Base-by-base conservation (phyloP, 192 early-diverging fungal genomes). In the Irineochytrium annulatum region DNA sequence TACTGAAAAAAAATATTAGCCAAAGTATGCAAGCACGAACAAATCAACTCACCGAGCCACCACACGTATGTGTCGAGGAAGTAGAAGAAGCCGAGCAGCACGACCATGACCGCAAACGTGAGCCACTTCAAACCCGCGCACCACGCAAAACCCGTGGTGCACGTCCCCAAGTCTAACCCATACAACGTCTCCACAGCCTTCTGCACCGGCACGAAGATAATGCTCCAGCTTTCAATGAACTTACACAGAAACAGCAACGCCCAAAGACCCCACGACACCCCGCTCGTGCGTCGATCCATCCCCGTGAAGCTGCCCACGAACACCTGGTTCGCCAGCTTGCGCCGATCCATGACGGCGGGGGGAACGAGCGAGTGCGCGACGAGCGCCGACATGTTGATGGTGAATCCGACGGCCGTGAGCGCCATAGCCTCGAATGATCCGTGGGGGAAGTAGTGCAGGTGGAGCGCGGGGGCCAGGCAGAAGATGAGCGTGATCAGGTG, bases 1-100 rank as follows among this genome's bases (percentile, higher is more conserved):
- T 8, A 41, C 37, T 41, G n/a, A n/a, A n/a, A n/a, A n/a, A n/a
- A n/a, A n/a, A n/a, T n/a, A n/a, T n/a, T n/a, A n/a, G n/a, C n/a
- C 8, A 41, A 41, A 41, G 37, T 13, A 41, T 13, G n/a, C 8
- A 41, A n/a, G n/a, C 8, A 41, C 8, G 37, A n/a, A 41, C 20
- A 52, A 13, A 28, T 14, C 6, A 52, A 52, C 55, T 57, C 28
- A 57, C 55, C 20, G n/a, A 55, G 82, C 55, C 89, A 92, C 89
- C 90, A 92, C 53, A 92, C 75, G 60, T 92, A 92, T 0, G 89
- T 92, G 54, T 91, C 89, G 43, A 91, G 65, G 22, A 24, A 52
- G 49, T 24, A 52, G 49, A 52, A 52, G 11, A 52, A 14, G 8
- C 19, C 20, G 20, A 52, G 49, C 49, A 52, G 13, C 11, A 28